phyloP scores from a whole-genome alignment of 2,329 filamentous ascomycete genomes.

The Ophiostoma montium region DNA sequence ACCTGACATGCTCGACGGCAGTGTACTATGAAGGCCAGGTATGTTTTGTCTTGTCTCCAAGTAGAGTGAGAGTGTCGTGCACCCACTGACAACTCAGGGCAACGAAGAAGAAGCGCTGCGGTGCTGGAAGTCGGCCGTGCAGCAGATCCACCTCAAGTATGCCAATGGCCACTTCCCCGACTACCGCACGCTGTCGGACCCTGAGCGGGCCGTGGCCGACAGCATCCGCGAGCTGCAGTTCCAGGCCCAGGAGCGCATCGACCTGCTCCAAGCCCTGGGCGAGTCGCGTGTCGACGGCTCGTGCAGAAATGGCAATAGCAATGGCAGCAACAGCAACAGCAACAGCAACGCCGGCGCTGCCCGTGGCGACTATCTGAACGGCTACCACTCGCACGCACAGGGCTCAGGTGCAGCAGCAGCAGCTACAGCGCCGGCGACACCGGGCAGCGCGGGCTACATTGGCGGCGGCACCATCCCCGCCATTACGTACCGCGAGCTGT shows the following conservation, averaged over 20 bases:
- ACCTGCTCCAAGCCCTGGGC: slow-evolving; percentile 69
- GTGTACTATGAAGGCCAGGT: slow-evolving; percentile 94
- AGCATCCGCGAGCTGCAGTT: slow-evolving; percentile 72
- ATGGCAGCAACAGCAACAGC: not conserved
- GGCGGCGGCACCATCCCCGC: slow-evolving; percentile 72
- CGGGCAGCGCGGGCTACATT: slow-evolving; percentile 41
- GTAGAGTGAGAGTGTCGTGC: no score
- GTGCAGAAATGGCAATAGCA: slow-evolving; percentile 9
- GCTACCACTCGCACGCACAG: not conserved
- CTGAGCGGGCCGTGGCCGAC: slow-evolving; percentile 68
- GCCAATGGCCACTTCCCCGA: slow-evolving; percentile 36
- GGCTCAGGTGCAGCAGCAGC: not conserved
- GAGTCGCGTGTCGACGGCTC: slow-evolving; percentile 40
- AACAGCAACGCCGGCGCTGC: not conserved
- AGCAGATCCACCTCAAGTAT: slow-evolving; percentile 78
- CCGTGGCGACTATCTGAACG: not conserved
- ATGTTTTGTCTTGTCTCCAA: slow-evolving; percentile 13
- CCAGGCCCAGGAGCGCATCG: slow-evolving; percentile 87
- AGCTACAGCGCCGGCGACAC: not conserved
- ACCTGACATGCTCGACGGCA: slow-evolving; percentile 85
- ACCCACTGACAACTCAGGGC: slow-evolving; percentile 43
- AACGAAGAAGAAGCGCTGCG: slow-evolving; percentile 83
- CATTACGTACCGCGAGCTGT: slow-evolving; percentile 66
- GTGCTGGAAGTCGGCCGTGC: slow-evolving; percentile 79
- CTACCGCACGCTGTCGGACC: slow-evolving; percentile 44